Evolutionary conservation across 2,329 filamentous ascomycete genomes (phyloP).

Genomic region (Coniochaeta hoffmannii): DNA sequence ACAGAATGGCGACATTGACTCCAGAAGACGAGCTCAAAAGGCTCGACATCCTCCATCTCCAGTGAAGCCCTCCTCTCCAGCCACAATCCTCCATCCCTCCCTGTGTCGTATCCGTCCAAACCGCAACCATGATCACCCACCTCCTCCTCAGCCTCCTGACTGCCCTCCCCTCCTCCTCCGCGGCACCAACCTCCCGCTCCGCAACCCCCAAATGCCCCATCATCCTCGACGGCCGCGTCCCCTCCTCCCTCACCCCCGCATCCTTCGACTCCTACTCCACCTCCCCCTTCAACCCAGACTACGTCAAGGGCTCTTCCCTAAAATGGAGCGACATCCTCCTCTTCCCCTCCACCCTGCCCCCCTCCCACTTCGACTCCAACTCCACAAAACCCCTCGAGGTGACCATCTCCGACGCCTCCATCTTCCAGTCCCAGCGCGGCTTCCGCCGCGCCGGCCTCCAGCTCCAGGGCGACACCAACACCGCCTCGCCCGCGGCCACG

Average conservation of each 20-base stretch:
- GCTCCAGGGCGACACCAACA: conserved; percentile 33
- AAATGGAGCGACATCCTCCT: conserved; percentile 28
- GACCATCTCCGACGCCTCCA: conserved; percentile 33
- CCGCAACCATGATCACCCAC: conserved; percentile 9
- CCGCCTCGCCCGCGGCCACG: conserved; percentile 23
- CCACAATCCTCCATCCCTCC: no score
- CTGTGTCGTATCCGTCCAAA: no score
- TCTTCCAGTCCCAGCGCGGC: conserved; percentile 37
- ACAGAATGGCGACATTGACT: neutral
- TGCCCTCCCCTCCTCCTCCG: conserved; percentile 5
- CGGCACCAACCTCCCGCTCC: neutral
- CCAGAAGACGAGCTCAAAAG: neutral
- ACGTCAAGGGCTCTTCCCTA: conserved; percentile 26
- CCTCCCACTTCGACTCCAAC: conserved; percentile 29
- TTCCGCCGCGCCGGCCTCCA: conserved; percentile 38
- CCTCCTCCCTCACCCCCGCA: conserved; percentile 12
- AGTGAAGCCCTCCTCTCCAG: neutral
- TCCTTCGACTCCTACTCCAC: conserved; percentile 24
- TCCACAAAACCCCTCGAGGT: conserved; percentile 32
- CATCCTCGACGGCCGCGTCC: conserved; percentile 28
- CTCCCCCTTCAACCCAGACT: conserved; percentile 26
- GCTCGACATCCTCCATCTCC: neutral
- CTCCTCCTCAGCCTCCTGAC: conserved; percentile 12
- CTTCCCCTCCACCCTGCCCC: conserved; percentile 17
- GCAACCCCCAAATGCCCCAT: conserved; percentile 23